Evolutionary conservation across 2,329 filamentous ascomycete genomes (phyloP), one percentile per base, ranked within the genome.

Genomic region (Pyricularia pennisetigena): DNA sequence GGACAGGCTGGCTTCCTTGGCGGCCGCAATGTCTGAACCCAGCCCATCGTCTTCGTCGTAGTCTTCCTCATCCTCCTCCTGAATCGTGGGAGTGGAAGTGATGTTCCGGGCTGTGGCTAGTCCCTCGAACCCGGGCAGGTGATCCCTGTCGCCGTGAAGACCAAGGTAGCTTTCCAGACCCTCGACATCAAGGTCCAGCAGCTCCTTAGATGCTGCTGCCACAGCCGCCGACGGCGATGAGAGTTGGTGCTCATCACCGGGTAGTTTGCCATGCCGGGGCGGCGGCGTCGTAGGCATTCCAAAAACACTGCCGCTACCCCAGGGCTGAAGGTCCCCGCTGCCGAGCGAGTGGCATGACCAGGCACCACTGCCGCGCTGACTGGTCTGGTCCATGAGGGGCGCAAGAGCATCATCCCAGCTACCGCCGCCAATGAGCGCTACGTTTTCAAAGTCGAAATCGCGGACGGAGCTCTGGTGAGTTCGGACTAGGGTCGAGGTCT

Each of bases 401-500:
- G 88, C 86, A n/a, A 97, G 84, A 0, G 92, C 92, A 32, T 93
- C 89, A 69, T 95, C 90, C 92, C 92, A 97, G 69, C 83, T 89
- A 30, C 90, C 92, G 41, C 82, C 82, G 70, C 86, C 84, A 66
- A 87, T 83, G 62, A 97, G 83, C 32, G 85, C 82, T 23, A 94
- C 88, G 70, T 91, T 88, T 75, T 93, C 88, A 76, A 96, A 93
- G 75, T 93, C 89, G 74, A 94, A 92, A 74, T 94, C 90, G 71
- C 85, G 83, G 64, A 96, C 86, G 0, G 87, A 89, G 68, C 82
- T 80, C 32, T 86, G 84, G 78, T 97, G 92, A 14, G 82, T 80
- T 66, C 82, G 79, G 69, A 95, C 88, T 70, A 97, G 87, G 16
- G 83, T 82, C 62, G 87, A 84, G 69, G 96, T 85, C 76, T 95